phyloP scores from a whole-genome alignment of 495 filamentous ascomycete species.

The Thermothielavioides terrestris region DNA sequence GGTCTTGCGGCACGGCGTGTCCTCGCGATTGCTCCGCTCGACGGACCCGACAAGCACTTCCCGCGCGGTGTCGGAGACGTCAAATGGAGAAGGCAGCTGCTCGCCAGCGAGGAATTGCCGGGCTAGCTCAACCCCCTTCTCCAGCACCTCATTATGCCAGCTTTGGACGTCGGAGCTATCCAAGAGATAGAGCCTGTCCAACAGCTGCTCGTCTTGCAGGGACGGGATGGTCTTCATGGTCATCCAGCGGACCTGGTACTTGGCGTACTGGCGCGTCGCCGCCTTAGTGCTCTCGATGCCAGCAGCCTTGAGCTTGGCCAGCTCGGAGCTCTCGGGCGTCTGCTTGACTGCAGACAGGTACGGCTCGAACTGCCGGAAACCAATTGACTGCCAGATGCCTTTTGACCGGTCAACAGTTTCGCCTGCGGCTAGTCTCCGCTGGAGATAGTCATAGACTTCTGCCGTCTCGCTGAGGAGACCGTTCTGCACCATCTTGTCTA shows the following conservation, averaged over 20 bases:
- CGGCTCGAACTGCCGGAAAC: conserved; percentile 78
- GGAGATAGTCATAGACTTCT: conserved; percentile 48
- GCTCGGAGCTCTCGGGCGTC: conserved; percentile 24
- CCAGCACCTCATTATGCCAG: conserved; percentile 53
- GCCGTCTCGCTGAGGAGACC: conserved; percentile 64
- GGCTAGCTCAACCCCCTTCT: conserved; percentile 55
- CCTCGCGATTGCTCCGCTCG: conserved; percentile 37
- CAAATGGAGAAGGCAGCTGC: conserved; percentile 50
- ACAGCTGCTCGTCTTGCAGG: conserved; percentile 44
- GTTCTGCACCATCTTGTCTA: conserved; percentile 70
- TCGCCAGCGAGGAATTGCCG: conserved; percentile 47
- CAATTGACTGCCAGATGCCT: conserved; percentile 94
- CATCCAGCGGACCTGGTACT: conserved; percentile 77
- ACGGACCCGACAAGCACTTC: conserved; percentile 47
- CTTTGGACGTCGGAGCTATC: conserved; percentile 56
- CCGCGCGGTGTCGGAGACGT: conserved; percentile 52
- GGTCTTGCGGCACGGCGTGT: conserved; percentile 42
- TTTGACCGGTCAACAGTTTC: conserved; percentile 55
- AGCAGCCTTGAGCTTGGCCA: conserved; percentile 28
- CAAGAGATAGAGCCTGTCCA: conserved; percentile 57
- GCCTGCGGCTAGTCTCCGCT: conserved; percentile 39
- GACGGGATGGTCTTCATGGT: conserved; percentile 66
- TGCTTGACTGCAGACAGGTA: conserved; percentile 51
- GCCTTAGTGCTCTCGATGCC: conserved; percentile 53
- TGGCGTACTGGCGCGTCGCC: conserved; percentile 81